Percentiles rank a stretch among this genome's conserved stretches.
These are phyloP conservation scores for Stereum hirsutum DNA, from an alignment of 1,284 basidiomycete genomes.

Conservation along the genomic window DNA sequence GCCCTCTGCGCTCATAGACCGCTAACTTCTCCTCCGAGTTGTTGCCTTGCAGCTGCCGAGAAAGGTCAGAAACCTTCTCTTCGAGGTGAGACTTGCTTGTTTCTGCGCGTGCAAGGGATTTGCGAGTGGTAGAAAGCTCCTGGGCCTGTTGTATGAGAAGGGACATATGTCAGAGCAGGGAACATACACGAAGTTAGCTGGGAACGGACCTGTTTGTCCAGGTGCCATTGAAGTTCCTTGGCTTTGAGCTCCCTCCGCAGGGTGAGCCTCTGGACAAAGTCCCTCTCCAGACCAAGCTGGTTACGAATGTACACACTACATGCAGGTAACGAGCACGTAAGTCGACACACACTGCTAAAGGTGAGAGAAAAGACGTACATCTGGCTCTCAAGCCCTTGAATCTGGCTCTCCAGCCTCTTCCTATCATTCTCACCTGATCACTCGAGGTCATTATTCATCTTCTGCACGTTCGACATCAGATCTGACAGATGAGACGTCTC, in stretches of 20 bases:
- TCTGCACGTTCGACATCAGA: slow-evolving; percentile 81
- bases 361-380: slow-evolving; percentile 37
- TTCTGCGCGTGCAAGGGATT: slow-evolving; percentile 66
- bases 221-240: slow-evolving; percentile 64
- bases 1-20: slow-evolving; percentile 72
- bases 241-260: slow-evolving; percentile 77
- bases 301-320: slow-evolving; percentile 62
- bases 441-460: slow-evolving; percentile 84
- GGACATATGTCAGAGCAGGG: no score
- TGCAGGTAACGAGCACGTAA: slow-evolving; percentile 1
- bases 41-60: slow-evolving; percentile 64
- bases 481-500: slow-evolving; percentile 83
- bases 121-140: slow-evolving; percentile 65
- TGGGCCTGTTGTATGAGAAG: slow-evolving; percentile 38
- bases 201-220: slow-evolving; percentile 67
- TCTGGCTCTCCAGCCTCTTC: slow-evolving; percentile 69
- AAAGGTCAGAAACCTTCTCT: slow-evolving; percentile 65
- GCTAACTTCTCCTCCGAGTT: slow-evolving; percentile 81
- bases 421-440: slow-evolving; percentile 75
- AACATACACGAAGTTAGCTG: neutral
- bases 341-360: neutral
- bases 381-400: slow-evolving; percentile 73
- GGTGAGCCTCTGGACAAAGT: slow-evolving; percentile 60
- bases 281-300: slow-evolving; percentile 76
- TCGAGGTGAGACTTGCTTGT: slow-evolving; percentile 78